Evolutionary conservation across 106 monocot species (phyloP).

Genomic region (Apostasia shenzhenica): DNA sequence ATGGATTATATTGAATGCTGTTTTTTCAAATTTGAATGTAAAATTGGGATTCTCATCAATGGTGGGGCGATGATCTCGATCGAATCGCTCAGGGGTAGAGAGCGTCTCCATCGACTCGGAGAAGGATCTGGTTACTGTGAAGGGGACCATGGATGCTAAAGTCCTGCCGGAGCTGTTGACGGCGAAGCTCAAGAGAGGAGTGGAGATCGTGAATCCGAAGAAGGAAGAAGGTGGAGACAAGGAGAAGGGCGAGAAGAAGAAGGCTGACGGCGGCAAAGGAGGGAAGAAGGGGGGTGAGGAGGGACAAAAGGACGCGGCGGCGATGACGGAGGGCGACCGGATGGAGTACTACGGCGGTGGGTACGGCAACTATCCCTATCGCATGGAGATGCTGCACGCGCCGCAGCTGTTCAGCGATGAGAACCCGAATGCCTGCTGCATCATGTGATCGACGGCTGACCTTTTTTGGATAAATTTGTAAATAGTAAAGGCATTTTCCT

Average conservation of each 20-base stretch:
- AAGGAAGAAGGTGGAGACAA: slow-evolving; percentile 23
- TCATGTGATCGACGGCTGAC: slow-evolving; percentile 45
- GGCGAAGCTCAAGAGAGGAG: slow-evolving; percentile 42
- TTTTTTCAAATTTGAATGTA: not conserved
- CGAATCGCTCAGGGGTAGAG: slow-evolving; percentile 42
- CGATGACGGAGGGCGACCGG: slow-evolving; percentile 20
- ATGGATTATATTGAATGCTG: not conserved
- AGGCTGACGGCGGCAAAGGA: slow-evolving; percentile 10
- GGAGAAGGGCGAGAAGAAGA: slow-evolving; percentile 15
- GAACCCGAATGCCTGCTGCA: slow-evolving; percentile 84
- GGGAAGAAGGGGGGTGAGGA: not conserved
- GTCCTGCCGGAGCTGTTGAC: slow-evolving; percentile 20
- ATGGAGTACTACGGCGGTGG: slow-evolving; percentile 30
- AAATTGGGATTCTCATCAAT: too few species aligned
- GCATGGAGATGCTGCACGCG: slow-evolving; percentile 29
- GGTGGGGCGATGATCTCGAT: too few species aligned
- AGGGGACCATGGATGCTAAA: slow-evolving; percentile 64
- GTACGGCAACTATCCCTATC: slow-evolving; percentile 11
- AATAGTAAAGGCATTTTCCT: too few species aligned
- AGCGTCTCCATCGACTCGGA: slow-evolving; percentile 29
- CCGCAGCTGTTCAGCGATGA: slow-evolving; percentile 91
- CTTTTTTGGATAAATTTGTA: not conserved
- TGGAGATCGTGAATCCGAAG: slow-evolving; percentile 35
- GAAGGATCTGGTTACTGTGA: slow-evolving; percentile 66
- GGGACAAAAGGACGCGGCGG: slow-evolving; percentile 3